These are phyloP conservation scores for Thelephora ganbajun DNA, from an alignment of 768 basidiomycete species.

Conservation along the genomic window DNA sequence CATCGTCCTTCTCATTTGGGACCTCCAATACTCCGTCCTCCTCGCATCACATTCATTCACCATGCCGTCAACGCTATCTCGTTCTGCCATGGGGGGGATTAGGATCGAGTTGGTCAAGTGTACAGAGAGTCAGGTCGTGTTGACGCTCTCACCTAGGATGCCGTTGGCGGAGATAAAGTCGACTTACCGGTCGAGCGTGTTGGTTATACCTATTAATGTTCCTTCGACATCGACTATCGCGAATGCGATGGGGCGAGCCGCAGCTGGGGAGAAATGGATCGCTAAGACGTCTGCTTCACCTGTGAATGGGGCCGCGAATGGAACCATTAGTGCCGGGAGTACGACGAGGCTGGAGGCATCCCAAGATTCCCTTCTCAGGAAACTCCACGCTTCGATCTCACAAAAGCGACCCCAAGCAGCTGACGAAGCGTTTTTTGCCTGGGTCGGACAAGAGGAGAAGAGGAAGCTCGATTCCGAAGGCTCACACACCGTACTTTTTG, in stretches of 20 bases:
- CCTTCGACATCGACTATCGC: slow-evolving; percentile 48
- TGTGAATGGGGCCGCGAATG: background rate
- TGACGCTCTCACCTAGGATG: slow-evolving; percentile 9
- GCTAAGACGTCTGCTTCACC: slow-evolving; percentile 6
- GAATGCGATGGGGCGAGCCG: slow-evolving; percentile 41
- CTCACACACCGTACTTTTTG: slow-evolving; percentile 5
- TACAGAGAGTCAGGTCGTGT: slow-evolving; percentile 4
- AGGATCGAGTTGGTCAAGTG: slow-evolving; percentile 6
- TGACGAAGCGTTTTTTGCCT: slow-evolving; percentile 46
- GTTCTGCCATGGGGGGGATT: slow-evolving; percentile 10
- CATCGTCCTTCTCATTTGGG: slow-evolving; percentile 19
- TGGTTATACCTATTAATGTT: slow-evolving; percentile 43
- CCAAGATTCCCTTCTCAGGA: slow-evolving; percentile 21
- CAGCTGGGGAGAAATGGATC: slow-evolving; percentile 33
- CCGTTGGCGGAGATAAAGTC: slow-evolving; percentile 3
- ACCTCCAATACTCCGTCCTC: slow-evolving; percentile 20
- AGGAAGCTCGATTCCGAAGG: background rate
- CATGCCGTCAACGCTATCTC: slow-evolving; percentile 13
- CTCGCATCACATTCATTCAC: slow-evolving; percentile 15
- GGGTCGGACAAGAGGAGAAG: slow-evolving; percentile 26
- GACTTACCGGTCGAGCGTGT: slow-evolving; percentile 31
- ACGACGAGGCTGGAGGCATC: slow-evolving; percentile 10
- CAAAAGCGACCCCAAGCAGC: slow-evolving; percentile 35
- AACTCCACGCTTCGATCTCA: slow-evolving; percentile 26
- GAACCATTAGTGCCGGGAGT: no score